These are phyloP conservation scores for Ascochyta viciae-villosae DNA, from an alignment of 2,329 filamentous ascomycete species.

Conservation along the genomic window DNA sequence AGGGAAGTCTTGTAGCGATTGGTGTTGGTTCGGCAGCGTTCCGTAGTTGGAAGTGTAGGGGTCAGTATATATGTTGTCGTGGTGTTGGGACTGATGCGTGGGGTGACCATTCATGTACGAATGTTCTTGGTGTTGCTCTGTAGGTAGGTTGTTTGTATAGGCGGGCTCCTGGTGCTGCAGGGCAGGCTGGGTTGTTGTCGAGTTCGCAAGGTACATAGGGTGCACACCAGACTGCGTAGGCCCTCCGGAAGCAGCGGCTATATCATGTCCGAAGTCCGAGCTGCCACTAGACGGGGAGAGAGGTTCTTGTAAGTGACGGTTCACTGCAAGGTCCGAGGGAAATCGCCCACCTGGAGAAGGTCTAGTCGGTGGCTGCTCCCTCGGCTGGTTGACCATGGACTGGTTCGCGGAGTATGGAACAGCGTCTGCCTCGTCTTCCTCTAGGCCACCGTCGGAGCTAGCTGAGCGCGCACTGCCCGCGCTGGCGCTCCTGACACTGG, in stretches of 20 bases:
- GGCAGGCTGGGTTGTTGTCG: slow-evolving; percentile 24
- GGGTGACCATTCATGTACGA: slow-evolving; percentile 14
- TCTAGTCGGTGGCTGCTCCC: slow-evolving; percentile 63
- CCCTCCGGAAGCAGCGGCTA: slow-evolving; percentile 65
- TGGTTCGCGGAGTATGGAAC: slow-evolving; percentile 70
- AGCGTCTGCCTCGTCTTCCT: slow-evolving; percentile 67
- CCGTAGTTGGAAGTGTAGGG: slow-evolving; percentile 24
- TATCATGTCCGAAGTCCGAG: slow-evolving; percentile 69
- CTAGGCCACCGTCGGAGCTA: slow-evolving; percentile 48
- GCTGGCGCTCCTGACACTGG: slow-evolving; percentile 78
- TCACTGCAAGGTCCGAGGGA: slow-evolving; percentile 89
- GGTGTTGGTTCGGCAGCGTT: neutral
- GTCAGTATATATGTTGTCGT: slow-evolving; percentile 24
- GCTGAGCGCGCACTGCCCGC: slow-evolving; percentile 64
- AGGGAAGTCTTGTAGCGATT: slow-evolving; percentile 5
- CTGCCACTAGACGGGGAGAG: slow-evolving; percentile 83
- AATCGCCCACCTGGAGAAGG: slow-evolving; percentile 95
- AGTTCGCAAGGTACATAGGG: slow-evolving; percentile 30
- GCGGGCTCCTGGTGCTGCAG: neutral
- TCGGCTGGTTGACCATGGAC: slow-evolving; percentile 48
- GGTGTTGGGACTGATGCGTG: slow-evolving; percentile 9
- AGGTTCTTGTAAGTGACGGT: slow-evolving; percentile 81
- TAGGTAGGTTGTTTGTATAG: neutral
- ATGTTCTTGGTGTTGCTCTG: slow-evolving; percentile 5
- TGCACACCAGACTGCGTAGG: slow-evolving; percentile 52